A percentile compares a stretch with the other conserved stretches of the same genome.
Conservation (phyloP, 2,329 filamentous ascomycete genomes). For the Epichloe sibirici region DNA sequence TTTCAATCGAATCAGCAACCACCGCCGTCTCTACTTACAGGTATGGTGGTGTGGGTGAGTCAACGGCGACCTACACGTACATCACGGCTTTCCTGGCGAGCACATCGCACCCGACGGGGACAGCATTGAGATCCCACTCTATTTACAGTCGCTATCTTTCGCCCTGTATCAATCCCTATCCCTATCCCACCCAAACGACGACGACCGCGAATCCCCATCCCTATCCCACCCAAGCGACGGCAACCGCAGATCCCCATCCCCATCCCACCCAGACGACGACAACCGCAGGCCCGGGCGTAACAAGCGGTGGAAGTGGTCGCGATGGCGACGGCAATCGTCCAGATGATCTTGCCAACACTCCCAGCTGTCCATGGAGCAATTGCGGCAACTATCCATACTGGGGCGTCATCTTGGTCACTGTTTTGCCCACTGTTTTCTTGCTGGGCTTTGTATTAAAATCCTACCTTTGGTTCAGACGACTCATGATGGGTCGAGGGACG, state of each 20-base stretch:
- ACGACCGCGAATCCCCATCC: too few species aligned
- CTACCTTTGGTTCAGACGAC: constrained; percentile 19
- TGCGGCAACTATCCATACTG: constrained; percentile 5
- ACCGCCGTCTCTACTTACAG: not conserved
- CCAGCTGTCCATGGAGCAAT: not conserved
- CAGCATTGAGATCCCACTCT: constrained; percentile 1
- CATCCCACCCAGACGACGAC: not conserved
- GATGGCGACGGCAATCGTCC: not conserved
- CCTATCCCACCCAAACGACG: too few species aligned
- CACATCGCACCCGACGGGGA: constrained; percentile 3
- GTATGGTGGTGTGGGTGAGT: not conserved
- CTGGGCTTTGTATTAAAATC: constrained; percentile 18
- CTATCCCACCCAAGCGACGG: not conserved
- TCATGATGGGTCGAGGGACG: constrained; percentile 18
- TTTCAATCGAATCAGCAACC: constrained; percentile 4
- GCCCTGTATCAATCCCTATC: constrained; percentile 9
- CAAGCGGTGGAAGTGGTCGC: not conserved
- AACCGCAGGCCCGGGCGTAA: not conserved
- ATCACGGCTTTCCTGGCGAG: constrained; percentile 10
- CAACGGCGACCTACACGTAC: constrained; percentile 1
- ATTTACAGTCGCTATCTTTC: constrained; percentile 11
- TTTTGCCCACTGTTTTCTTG: constrained; percentile 18
- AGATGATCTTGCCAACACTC: not conserved
- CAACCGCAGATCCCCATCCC: too few species aligned
- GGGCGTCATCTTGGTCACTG: constrained; percentile 14